Percentiles rank a stretch among this genome's conserved stretches.
These are phyloP conservation scores for Candida hungchunana DNA, from an alignment of 805 yeast genomes.

Conservation along the genomic window DNA sequence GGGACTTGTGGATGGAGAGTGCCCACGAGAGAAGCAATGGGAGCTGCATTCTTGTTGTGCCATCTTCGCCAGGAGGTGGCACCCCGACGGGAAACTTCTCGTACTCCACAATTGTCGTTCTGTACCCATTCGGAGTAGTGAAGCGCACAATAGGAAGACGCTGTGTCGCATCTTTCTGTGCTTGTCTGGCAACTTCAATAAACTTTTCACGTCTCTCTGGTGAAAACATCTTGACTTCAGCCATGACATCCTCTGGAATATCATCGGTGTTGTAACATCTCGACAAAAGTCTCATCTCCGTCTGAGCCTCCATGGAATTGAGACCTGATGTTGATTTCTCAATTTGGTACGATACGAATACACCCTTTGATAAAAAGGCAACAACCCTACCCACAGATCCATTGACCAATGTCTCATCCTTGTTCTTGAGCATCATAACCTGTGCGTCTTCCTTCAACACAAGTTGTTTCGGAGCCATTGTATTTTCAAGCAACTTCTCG, in stretches of 20 bases:
- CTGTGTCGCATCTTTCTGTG: slow-evolving; percentile 1
- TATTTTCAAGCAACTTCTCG: slow-evolving; percentile 40
- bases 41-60: slow-evolving; percentile 46
- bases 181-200: slow-evolving; percentile 20
- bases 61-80: slow-evolving; percentile 25
- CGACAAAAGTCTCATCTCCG: slow-evolving; percentile 27
- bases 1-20: slow-evolving; percentile 77
- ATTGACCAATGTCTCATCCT: slow-evolving; percentile 74
- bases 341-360: slow-evolving; percentile 5
- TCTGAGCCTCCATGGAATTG: slow-evolving; percentile 18
- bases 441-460: slow-evolving; percentile 81
- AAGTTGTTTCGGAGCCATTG: slow-evolving; percentile 68
- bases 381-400: slow-evolving; percentile 82
- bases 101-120: slow-evolving; percentile 6
- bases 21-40: slow-evolving; percentile 82
- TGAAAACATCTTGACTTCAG: slow-evolving; percentile 20
- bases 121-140: slow-evolving; percentile 31
- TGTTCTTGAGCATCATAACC: slow-evolving; percentile 88
- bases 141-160: slow-evolving; percentile 45
- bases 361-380: slow-evolving; percentile 30
- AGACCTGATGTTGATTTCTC: neutral
- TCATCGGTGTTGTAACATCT: slow-evolving; percentile 26
- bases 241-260: slow-evolving; percentile 27
- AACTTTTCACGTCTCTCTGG: slow-evolving; percentile 12
- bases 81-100: slow-evolving; percentile 29